A percentile compares a stretch with the other conserved stretches of the same genome.
Evolutionary conservation across 2,329 filamentous ascomycete species (phyloP).

Genomic region (Cryphonectria nitschkei): DNA sequence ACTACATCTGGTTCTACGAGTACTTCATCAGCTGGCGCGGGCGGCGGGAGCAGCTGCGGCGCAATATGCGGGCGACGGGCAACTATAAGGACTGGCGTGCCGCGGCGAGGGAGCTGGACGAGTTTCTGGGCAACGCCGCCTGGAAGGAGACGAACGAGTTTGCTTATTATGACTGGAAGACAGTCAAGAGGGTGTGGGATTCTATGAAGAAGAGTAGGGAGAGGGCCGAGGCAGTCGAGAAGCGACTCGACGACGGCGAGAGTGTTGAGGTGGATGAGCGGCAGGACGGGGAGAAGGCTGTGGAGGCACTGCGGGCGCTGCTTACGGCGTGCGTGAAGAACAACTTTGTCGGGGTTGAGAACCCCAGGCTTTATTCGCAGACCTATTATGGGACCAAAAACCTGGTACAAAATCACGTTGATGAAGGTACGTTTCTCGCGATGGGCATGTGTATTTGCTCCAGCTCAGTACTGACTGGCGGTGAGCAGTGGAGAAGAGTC

Average conservation of each 20-base stretch:
- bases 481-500: constrained; percentile 60
- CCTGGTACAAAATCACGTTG: constrained; percentile 85
- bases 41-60: constrained; percentile 70
- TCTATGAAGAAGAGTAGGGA: constrained; percentile 71
- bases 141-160: constrained; percentile 82
- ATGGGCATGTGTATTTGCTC: not conserved
- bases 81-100: constrained; percentile 84
- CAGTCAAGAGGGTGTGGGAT: constrained; percentile 74
- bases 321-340: constrained; percentile 94
- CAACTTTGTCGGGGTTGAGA: constrained; percentile 95
- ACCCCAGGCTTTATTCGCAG: constrained; percentile 91
- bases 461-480: constrained; percentile 27
- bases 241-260: constrained; percentile 40
- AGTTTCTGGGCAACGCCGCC: constrained; percentile 75
- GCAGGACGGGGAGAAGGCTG: constrained; percentile 50
- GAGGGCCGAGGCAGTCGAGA: constrained; percentile 56
- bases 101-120: constrained; percentile 78
- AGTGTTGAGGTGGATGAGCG: constrained; percentile 42
- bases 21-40: constrained; percentile 90
- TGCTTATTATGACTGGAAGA: constrained; percentile 87
- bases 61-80: constrained; percentile 70
- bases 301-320: constrained; percentile 77
- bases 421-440: constrained; percentile 63
- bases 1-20: constrained; percentile 93
- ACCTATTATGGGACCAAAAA: constrained; percentile 98